Evolutionary conservation across 106 monocot species (phyloP), one percentile per base, ranked within the genome.

Genomic region (Iris macrosiphon): DNA sequence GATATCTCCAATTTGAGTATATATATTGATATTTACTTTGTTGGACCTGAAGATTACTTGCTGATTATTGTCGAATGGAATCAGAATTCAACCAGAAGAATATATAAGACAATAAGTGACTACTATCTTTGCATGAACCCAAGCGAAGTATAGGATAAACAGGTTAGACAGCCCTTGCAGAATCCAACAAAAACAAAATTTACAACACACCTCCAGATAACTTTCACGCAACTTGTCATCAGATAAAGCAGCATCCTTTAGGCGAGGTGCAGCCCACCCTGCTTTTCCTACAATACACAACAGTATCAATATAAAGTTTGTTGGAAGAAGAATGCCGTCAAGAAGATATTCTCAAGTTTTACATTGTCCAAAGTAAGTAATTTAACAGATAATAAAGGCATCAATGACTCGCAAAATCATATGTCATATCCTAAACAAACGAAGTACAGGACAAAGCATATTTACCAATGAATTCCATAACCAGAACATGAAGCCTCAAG

Each of bases 391-490:
- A 29, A 50, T n/a, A 29, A 6, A 28, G n/a, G 29, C 21, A 50
- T 24, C 18, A 6, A 33, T 32, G 17, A 53, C 19, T 53, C 30
- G 20, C 33, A 8, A 2, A 16, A 31, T 25, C 18, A 35, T 6
- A 29, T n/a, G 19, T 3, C 1, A 10, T 31, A 33, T 8, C 27
- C 13, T n/a, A 56, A 6, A 58, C 13, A 43, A 46, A 0, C 20
- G 60, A 29, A 20, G 21, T 22, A 35, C 13, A 17, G 12, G 21
- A 31, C 4, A 38, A 39, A 47, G 40, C 1, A 34, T n/a, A 53
- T 14, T 27, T 75, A 98, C 90, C 96, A 47, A 98, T 90, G 61
- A 98, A 98, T 45, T 98, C 96, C 96, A 98, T 90, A 54, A 87
- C 96, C 62, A 98, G 67, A 70, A 98, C 86, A 78, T 98, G 89